Evolutionary conservation across 768 basidiomycete genomes (phyloP).

Genomic region (Calocybe indica): DNA sequence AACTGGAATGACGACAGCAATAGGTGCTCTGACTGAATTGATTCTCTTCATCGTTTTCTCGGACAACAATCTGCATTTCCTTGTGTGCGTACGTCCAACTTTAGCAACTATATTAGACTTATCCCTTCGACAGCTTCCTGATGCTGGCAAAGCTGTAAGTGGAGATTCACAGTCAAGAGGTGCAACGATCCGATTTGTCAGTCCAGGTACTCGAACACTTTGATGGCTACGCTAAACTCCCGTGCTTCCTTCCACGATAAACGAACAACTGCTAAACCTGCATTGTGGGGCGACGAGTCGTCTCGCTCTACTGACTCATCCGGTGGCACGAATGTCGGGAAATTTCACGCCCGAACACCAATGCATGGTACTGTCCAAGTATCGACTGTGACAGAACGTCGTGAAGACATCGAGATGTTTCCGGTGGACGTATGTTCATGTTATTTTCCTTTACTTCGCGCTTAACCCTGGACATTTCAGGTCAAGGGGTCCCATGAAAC

Average conservation of each 20-base stretch:
- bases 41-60: neutral
- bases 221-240: neutral
- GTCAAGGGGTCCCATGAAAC: no score
- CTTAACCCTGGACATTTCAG: neutral
- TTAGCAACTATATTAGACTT: neutral
- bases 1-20: slow-evolving; percentile 1
- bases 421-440: neutral
- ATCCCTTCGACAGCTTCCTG: neutral
- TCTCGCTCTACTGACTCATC: neutral
- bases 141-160: slow-evolving; percentile 3
- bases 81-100: neutral
- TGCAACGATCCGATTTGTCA: neutral
- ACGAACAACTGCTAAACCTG: neutral
- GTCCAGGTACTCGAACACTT: slow-evolving; percentile 2
- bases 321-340: neutral
- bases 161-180: neutral
- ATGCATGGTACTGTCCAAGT: neutral
- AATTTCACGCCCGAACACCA: neutral
- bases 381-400: neutral
- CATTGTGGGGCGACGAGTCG: neutral
- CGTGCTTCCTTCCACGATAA: neutral
- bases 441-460: neutral
- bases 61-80: neutral
- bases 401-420: slow-evolving; percentile 2
- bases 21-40: neutral